These are phyloP conservation scores for Podospora bellae-mahoneyi DNA, from an alignment of 495 filamentous ascomycete species.

Conservation along the genomic window DNA sequence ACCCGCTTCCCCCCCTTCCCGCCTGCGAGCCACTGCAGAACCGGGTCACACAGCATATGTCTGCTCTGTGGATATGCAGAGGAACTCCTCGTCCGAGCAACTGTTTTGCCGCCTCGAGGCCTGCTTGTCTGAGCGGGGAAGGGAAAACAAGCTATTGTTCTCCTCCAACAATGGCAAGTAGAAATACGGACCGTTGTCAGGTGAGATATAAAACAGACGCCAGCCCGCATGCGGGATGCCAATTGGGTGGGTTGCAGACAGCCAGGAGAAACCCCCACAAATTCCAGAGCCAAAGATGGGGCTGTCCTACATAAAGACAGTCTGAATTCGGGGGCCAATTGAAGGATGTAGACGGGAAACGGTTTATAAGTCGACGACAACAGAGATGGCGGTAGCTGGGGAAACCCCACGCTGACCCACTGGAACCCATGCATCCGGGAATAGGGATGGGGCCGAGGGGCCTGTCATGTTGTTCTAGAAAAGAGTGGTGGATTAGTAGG, in stretches of 20 bases:
- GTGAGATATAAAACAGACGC: neutral
- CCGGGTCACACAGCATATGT: slow-evolving; percentile 28
- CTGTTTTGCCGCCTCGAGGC: neutral
- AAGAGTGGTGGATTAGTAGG: neutral
- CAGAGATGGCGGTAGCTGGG: neutral
- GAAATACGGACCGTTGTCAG: neutral
- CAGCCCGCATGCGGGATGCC: neutral
- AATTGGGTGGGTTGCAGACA: neutral
- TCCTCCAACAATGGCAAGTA: neutral
- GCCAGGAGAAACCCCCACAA: neutral
- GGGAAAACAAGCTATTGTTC: neutral
- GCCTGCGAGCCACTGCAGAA: slow-evolving; percentile 21
- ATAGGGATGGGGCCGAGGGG: neutral
- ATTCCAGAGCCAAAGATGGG: neutral
- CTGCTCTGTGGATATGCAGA: slow-evolving; percentile 17
- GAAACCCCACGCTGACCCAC: slow-evolving; percentile 1
- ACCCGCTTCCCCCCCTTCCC: slow-evolving; percentile 18
- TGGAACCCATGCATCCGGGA: neutral
- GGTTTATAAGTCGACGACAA: neutral
- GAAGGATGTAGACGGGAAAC: neutral
- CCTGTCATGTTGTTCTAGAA: slow-evolving; percentile 5
- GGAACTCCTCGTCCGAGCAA: neutral
- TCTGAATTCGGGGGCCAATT: neutral
- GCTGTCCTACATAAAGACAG: neutral
- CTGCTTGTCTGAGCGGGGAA: neutral